Base-by-base conservation (phyloP, 129 eudicot species). In the Heracleum sosnowskyi region DNA sequence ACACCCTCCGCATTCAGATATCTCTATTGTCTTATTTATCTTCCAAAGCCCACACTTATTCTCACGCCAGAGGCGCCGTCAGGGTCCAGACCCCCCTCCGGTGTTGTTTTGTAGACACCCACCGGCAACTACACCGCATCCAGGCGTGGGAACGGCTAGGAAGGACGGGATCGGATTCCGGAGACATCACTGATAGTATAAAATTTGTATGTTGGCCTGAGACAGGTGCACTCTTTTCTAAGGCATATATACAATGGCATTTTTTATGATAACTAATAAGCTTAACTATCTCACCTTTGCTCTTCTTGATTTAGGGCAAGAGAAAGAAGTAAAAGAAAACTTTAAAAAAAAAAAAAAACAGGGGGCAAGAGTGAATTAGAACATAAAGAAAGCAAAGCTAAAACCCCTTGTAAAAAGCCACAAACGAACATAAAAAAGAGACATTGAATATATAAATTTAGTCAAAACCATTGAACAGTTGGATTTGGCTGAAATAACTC, bases 401-500 rank as follows among this genome's bases (percentile, higher is more conserved):
- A 62, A 62, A 62, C 35, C 12, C 31, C 35, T 62, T 24, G 40
- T 60, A 2, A 60, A 60, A n/a, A n/a, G 33, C 68, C 68, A 60
- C 68, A 26, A 12, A 4, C 0, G 68, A n/a, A 60, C 17, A 60
- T n/a, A 9, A 60, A n/a, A n/a, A 26, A 3, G 68, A 26, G 16
- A 60, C 34, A 10, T 10, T 10, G 17, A 60, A 31, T 31, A 12
- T 31, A 33, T 16, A 16, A 66, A 69, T 46, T 17, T 8, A 18
- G 44, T 34, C 10, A 35, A 36, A 18, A 69, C 74, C 45, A 37
- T 39, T 75, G 76, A 78, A 78, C 69, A 16, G 74, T 78, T n/a
- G 87, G 85, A 64, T 83, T 86, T 74, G 83, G 79, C 71, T 83
- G 87, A 73, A 86, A 86, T 57, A 81, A 82, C 49, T 86, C 84